These are phyloP conservation scores for Rhizophagus sp. DNA, from an alignment of 192 early-diverging fungal genomes.

Conservation along the genomic window DNA sequence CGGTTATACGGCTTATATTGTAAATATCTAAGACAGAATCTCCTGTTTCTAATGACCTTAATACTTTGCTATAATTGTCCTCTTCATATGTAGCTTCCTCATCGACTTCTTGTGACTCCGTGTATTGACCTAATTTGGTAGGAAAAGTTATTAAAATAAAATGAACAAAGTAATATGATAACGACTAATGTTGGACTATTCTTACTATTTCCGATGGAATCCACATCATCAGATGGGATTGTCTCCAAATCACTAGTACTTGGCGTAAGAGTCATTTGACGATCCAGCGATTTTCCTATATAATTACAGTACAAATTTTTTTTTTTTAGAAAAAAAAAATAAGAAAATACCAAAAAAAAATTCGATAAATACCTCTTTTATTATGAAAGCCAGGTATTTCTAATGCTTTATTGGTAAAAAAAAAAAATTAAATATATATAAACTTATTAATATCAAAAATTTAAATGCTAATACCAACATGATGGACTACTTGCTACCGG, in stretches of 20 bases:
- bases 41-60: conserved; percentile 61
- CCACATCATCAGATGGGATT: not conserved
- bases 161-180: not conserved
- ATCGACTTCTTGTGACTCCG: conserved; percentile 37
- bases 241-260: not conserved
- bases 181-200: not conserved
- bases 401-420: not conserved
- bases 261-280: conserved; percentile 26
- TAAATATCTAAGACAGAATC: conserved; percentile 72
- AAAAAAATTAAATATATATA: not conserved
- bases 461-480: not conserved
- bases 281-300: conserved; percentile 11
- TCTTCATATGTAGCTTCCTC: conserved; percentile 59
- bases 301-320: not conserved
- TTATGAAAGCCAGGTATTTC: not conserved
- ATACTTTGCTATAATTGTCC: conserved; percentile 70
- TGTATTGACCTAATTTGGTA: conserved; percentile 3
- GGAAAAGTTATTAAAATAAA: not conserved
- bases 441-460: not conserved
- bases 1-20: conserved; percentile 66
- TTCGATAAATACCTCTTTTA: not conserved
- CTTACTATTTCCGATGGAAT: conserved; percentile 16
- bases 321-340: not conserved
- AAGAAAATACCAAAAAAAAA: not conserved
- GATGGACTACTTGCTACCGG: not conserved